Base-by-base conservation (phyloP, 2,329 filamentous ascomycete genomes). In the Colletotrichum salicis region DNA sequence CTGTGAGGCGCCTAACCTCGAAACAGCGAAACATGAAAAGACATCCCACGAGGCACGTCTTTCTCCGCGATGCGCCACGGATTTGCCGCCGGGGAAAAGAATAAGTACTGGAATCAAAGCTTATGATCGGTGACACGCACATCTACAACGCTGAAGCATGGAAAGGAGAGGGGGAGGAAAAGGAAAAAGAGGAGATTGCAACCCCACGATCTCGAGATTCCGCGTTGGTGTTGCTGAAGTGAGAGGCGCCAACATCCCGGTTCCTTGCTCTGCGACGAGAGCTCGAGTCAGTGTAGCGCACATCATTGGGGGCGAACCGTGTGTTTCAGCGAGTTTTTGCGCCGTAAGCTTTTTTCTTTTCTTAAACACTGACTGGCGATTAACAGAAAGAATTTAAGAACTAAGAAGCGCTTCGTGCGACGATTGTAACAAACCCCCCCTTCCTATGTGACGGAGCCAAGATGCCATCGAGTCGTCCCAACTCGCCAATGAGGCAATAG, bases 291-390 rank as follows among this genome's bases (percentile, higher is more conserved):
- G 41, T 57, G 48, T 55, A 56, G n/a, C 22, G 41, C 15, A 15
- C 52, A 45, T 60, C 29, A 45, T 15, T 29, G 31, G 64, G 41
- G 33, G 19, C 19, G 19, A 15, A 19, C 15, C 27, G 64, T 58
- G 58, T 67, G 64, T 63, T 71, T 71, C 64, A 71, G 68, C 45
- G 64, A 62, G 52, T 29, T 45, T 55, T 55, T 41, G 31, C 33
- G 48, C 61, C 31, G 4, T 31, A 27, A 54, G 13, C 5, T 37
- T 12, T 41, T 19, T 1, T 19, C 41, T 48, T 19, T n/a, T 48
- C 19, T n/a, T n/a, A 48, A 48, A 8, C 22, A 12, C 29, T 29
- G 8, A 24, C 22, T 33, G 19, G 12, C 45, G 13, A 27, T 62
- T 48, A 48, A n/a, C 8, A 19, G 58, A 4, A 7, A 1, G 58